phyloP scores from a whole-genome alignment of 1,284 basidiomycete genomes.

The Amylostereum chailletii region DNA sequence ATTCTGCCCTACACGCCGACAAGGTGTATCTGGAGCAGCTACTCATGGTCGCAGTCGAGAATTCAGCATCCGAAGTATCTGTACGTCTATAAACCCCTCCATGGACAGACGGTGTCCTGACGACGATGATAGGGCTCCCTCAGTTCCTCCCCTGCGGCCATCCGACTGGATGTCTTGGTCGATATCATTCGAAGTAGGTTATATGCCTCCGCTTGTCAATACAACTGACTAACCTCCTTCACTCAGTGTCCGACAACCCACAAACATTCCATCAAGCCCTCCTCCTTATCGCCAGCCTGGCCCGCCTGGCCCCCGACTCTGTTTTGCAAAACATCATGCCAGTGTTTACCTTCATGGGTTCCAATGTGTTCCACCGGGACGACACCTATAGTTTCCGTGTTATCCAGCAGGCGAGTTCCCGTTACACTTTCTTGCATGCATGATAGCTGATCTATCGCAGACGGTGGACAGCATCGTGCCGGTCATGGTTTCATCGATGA shows the following conservation, averaged over 20 bases:
- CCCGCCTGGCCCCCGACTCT: constrained; percentile 80
- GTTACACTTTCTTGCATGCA: background rate
- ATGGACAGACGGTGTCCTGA: background rate
- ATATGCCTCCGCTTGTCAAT: background rate
- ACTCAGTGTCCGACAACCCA: constrained; percentile 76
- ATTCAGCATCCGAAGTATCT: constrained; percentile 52
- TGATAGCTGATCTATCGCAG: constrained; percentile 26
- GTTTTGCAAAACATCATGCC: constrained; percentile 97
- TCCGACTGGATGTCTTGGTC: constrained; percentile 75
- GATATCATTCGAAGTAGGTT: constrained; percentile 75
- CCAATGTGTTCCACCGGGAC: constrained; percentile 92
- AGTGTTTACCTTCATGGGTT: constrained; percentile 98
- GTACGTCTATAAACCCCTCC: constrained; percentile 25
- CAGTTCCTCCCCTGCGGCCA: constrained; percentile 29
- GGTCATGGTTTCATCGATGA: constrained; percentile 78
- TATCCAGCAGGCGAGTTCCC: constrained; percentile 69
- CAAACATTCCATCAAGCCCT: constrained; percentile 93
- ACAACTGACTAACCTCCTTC: background rate
- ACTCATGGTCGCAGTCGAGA: constrained; percentile 75
- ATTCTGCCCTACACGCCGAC: constrained; percentile 44
- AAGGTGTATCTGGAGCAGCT: constrained; percentile 81
- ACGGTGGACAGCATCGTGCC: constrained; percentile 92
- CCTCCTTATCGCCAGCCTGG: constrained; percentile 81
- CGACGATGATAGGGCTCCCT: constrained; percentile 22
- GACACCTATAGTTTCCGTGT: constrained; percentile 94